A percentile compares a stretch with the other conserved stretches of the same genome.
These are phyloP conservation scores for Ceratobasidium sp. DNA, from an alignment of 1,284 basidiomycete genomes.

Conservation along the genomic window DNA sequence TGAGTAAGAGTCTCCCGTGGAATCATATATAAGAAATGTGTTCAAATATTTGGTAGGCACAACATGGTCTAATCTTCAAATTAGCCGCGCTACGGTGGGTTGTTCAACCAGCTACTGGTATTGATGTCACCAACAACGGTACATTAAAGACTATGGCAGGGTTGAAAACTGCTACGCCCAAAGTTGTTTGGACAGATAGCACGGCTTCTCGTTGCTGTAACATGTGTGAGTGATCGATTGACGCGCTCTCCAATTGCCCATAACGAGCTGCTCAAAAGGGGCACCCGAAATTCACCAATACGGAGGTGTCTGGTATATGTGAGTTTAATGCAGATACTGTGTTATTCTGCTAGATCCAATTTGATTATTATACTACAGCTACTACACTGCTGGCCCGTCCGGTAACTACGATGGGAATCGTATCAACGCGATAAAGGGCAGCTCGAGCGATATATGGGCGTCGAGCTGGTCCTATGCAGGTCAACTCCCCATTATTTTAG, in stretches of 20 bases:
- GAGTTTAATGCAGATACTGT: no score
- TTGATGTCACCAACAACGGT: no score
- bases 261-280: neutral
- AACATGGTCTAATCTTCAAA: slow-evolving; percentile 54
- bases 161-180: slow-evolving; percentile 52
- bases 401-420: no score
- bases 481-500: no score
- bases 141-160: slow-evolving; percentile 48
- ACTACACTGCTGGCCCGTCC: no score
- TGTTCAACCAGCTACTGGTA: neutral
- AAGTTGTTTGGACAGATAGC: slow-evolving; percentile 51
- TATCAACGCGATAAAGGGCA: no score
- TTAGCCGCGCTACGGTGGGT: slow-evolving; percentile 50
- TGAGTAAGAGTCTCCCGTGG: neutral
- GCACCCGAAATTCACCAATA: slow-evolving; percentile 34
- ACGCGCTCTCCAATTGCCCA: neutral
- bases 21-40: neutral
- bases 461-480: no score
- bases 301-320: neutral
- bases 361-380: no score
- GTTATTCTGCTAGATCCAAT: no score
- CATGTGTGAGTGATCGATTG: slow-evolving; percentile 46
- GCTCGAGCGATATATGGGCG: no score
- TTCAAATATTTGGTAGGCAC: slow-evolving; percentile 47
- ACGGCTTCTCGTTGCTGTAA: slow-evolving; percentile 54